Evolutionary conservation across 108 stramenopile species (phyloP).

Genomic region (Hondaea fermentalgiana): DNA sequence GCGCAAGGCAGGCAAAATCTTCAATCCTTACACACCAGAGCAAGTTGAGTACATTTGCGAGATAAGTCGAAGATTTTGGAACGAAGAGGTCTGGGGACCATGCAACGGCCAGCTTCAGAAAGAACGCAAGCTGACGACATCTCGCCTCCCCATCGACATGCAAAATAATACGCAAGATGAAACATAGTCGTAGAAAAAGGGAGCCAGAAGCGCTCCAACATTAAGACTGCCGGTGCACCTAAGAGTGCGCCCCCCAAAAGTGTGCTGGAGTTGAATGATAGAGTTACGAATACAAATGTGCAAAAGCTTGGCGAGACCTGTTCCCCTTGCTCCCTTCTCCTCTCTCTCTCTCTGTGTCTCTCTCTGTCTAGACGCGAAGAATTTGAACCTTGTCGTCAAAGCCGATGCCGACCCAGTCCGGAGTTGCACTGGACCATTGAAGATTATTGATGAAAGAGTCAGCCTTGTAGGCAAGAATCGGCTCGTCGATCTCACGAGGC

Average conservation of each 20-base stretch:
- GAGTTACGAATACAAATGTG: too few relatives aligned
- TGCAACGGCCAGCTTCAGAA: not conserved
- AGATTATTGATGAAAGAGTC: slow-evolving; percentile 91
- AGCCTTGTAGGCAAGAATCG: slow-evolving; percentile 94
- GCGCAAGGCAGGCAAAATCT: not conserved
- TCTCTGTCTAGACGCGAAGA: not conserved
- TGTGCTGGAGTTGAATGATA: too few relatives aligned
- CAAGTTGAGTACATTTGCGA: not conserved
- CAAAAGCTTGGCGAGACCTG: too few relatives aligned
- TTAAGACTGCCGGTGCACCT: too few relatives aligned
- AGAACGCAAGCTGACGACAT: not conserved
- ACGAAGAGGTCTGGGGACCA: not conserved
- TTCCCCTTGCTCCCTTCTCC: too few relatives aligned
- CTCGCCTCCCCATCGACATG: not conserved
- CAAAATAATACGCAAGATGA: not conserved
- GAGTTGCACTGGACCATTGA: slow-evolving; percentile 83
- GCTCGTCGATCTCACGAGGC: slow-evolving; percentile 75
- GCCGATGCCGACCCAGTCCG: slow-evolving; percentile 92
- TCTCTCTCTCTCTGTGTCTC: too few relatives aligned
- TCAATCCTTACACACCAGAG: not conserved
- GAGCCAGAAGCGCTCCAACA: too few relatives aligned
- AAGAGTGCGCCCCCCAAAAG: too few relatives aligned
- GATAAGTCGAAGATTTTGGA: not conserved
- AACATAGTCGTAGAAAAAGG: not conserved
- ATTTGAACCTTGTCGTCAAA: slow-evolving; percentile 87